Conservation (phyloP, 768 basidiomycete species). For the Termitomyces sp. region DNA sequence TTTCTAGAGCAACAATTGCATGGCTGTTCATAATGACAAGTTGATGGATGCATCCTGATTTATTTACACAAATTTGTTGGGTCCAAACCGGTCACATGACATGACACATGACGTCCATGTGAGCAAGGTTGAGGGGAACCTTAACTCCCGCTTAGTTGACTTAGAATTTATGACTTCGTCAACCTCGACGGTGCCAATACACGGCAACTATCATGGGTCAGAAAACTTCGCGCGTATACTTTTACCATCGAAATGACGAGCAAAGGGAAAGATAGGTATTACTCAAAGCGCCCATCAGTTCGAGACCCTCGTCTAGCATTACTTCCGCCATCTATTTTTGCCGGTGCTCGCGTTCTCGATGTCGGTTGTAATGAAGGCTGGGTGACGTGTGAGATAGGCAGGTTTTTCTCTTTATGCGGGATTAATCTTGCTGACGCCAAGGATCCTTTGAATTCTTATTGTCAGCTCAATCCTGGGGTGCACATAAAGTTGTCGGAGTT, state of each 20-base stretch:
- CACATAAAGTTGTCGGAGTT: constrained; percentile 69
- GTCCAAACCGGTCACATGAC: too few relatives aligned
- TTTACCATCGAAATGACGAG: background rate
- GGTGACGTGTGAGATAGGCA: constrained; percentile 85
- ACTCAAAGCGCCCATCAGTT: constrained; percentile 60
- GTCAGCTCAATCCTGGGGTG: constrained; percentile 59
- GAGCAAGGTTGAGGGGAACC: too few relatives aligned
- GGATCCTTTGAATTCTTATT: background rate
- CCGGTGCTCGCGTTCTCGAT: constrained; percentile 62
- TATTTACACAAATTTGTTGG: too few relatives aligned
- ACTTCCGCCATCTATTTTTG: constrained; percentile 50
- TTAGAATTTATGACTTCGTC: background rate
- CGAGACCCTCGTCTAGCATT: constrained; percentile 62
- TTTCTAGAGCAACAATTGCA: too few relatives aligned
- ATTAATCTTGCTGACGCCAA: background rate
- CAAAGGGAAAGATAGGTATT: constrained; percentile 45
- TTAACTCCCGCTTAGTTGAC: too few relatives aligned
- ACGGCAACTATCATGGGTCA: constrained; percentile 76
- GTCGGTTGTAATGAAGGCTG: constrained; percentile 85
- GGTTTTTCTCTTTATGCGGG: constrained; percentile 2
- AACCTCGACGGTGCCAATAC: constrained; percentile 27
- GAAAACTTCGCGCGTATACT: constrained; percentile 6
- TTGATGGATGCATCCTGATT: too few relatives aligned
- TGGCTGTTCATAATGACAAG: too few relatives aligned
- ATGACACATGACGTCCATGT: too few relatives aligned